Evolutionary conservation across 2,329 filamentous ascomycete species (phyloP).

Genomic region (Apiospora saccharicola): DNA sequence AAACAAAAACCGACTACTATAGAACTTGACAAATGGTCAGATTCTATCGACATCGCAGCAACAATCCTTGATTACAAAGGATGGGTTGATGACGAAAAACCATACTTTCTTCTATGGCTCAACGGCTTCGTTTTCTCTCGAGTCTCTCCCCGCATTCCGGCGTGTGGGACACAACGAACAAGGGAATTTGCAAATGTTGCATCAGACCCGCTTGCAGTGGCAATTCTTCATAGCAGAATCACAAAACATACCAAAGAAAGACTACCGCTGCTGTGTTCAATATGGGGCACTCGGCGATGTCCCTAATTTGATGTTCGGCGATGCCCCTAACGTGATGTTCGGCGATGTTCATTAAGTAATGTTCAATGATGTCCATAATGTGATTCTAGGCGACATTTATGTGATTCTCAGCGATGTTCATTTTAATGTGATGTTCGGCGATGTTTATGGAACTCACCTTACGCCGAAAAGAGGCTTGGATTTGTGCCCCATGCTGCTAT

Average conservation of each 20-base stretch:
- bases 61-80: background rate
- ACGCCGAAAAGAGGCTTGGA: background rate
- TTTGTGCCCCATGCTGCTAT: background rate
- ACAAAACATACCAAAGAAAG: background rate
- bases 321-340: background rate
- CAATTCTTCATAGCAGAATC: slow-evolving; percentile 16
- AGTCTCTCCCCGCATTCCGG: background rate
- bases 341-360: too few species aligned
- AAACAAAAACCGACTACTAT: background rate
- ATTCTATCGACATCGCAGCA: background rate
- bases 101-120: background rate
- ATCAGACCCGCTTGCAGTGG: background rate
- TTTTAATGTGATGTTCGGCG: too few species aligned
- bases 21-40: background rate
- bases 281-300: background rate
- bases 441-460: background rate
- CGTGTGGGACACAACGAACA: background rate
- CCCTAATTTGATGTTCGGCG: background rate
- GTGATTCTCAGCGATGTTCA: background rate
- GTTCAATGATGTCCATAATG: background rate
- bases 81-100: background rate
- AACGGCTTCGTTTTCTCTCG: background rate
- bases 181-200: background rate
- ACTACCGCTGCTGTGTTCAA: background rate
- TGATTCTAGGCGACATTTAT: background rate